These are phyloP conservation scores for Fraxinus albicans DNA, from an alignment of 305 asterid genomes.

Conservation along the genomic window DNA sequence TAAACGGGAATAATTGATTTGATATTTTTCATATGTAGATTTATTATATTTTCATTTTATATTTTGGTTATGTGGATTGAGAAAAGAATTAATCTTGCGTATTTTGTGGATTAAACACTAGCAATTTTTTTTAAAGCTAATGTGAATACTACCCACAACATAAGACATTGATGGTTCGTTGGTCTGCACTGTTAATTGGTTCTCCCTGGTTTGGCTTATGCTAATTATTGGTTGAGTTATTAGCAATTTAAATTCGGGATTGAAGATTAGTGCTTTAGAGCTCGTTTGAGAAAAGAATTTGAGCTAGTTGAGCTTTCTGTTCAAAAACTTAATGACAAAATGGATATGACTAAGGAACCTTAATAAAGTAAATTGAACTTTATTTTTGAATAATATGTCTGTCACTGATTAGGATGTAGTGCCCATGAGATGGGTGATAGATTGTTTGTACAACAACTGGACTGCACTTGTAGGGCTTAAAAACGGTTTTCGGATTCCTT, in stretches of 20 bases:
- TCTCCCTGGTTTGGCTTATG: not conserved
- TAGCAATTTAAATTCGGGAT: not conserved
- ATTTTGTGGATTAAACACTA: not conserved
- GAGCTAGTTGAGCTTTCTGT: not conserved
- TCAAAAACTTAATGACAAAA: not conserved
- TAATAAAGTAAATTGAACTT: not conserved
- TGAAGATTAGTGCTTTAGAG: not conserved
- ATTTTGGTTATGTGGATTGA: not conserved
- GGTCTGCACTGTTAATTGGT: not conserved
- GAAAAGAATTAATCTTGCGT: not conserved
- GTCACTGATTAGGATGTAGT: not conserved
- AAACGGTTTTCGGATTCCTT: not conserved
- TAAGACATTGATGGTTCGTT: not conserved
- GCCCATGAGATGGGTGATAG: not conserved
- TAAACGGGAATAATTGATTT: not conserved
- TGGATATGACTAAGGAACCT: not conserved
- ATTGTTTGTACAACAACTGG: slow-evolving; percentile 6
- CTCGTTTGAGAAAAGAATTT: not conserved
- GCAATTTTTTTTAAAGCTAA: not conserved
- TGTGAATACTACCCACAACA: not conserved
- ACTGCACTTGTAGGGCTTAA: not conserved
- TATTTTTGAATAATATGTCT: not conserved
- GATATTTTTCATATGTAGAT: not conserved
- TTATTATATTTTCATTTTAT: not conserved
- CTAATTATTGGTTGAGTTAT: not conserved